phyloP scores from a whole-genome alignment of 139 green algal genomes.

The Asterochloris sp. region DNA sequence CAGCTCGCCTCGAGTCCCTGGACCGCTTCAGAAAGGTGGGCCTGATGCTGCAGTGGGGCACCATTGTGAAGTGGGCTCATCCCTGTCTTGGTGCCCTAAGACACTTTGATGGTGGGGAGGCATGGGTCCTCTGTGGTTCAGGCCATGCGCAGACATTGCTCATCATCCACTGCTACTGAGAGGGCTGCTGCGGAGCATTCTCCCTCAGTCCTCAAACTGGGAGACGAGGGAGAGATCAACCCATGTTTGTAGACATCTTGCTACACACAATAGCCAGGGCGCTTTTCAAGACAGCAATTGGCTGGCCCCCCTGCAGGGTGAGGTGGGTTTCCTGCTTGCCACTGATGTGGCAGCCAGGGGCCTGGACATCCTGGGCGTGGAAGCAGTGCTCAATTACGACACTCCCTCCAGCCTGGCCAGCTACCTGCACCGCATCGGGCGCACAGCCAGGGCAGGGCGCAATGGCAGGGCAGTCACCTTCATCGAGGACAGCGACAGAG shows the following conservation, averaged over 20 bases:
- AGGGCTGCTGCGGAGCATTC: too few relatives aligned
- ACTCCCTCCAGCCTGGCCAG: constrained; percentile 49
- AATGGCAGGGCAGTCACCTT: constrained; percentile 84
- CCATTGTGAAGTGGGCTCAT: neutral
- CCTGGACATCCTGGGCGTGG: constrained; percentile 92
- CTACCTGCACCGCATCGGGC: constrained; percentile 87
- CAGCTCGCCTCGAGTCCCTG: constrained; percentile 81
- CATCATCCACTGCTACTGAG: too few relatives aligned
- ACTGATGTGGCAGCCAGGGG: constrained; percentile 91
- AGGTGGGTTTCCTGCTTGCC: constrained; percentile 72
- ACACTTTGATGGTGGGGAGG: too few relatives aligned
- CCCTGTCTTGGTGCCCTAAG: too few relatives aligned
- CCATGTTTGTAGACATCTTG: too few relatives aligned
- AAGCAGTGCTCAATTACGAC: constrained; percentile 75
- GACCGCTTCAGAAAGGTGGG: constrained; percentile 70
- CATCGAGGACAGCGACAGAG: constrained; percentile 73
- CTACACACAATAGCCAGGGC: too few relatives aligned
- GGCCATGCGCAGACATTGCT: too few relatives aligned
- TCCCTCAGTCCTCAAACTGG: too few relatives aligned
- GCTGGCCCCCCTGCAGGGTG: constrained; percentile 23
- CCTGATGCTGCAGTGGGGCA: too few relatives aligned
- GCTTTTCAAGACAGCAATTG: too few relatives aligned
- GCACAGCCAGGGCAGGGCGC: constrained; percentile 89
- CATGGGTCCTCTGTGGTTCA: too few relatives aligned
- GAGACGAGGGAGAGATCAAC: too few relatives aligned